Evolutionary conservation across 371 early-diverging fungal species (phyloP), one percentile per base, ranked within the genome.

Genomic region (Mucor mucedo): DNA sequence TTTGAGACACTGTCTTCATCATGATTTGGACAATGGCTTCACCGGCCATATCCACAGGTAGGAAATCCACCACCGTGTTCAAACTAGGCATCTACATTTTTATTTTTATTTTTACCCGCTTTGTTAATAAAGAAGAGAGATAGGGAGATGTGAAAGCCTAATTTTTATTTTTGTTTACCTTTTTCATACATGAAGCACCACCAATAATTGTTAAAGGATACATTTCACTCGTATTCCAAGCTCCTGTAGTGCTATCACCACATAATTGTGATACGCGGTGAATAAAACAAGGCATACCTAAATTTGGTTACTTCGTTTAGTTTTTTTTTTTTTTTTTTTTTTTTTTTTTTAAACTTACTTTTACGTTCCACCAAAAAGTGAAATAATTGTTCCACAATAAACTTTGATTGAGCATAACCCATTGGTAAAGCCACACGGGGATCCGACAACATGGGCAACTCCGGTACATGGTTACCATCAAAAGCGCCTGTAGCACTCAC

Each of bases 181-280:
- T 61, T 4, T 62, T 54, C 47, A 61, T 57, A 14, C 55, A n/a
- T 2, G 44, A 40, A 5, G 68, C 76, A 33, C 79, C 79, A 45
- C 73, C 69, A 13, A 74, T 40, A 38, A 79, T 58, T 70, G 77
- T 70, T 2, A 78, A 38, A 0, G 80, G 73, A n/a, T 68, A 74
- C 28, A 78, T 77, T 52, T 80, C 84, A 5, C 52, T 55, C 1
- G 56, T 63, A 28, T 80, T 83, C 84, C 84, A 83, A 3, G 65
- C 63, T 2, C 79, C 81, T 38, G 73, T 62, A 0, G 32, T 42
- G 10, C 75, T 66, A 33, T 83, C 79, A n/a, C 80, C 83, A 30
- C 73, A 72, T 13, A 80, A 68, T 55, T 83, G 83, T 27, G 80
- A 80, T 40, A 79, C 49, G 30, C 84, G 79, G 33, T 76, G 60